Evolutionary conservation across 352 stramenopile genomes (phyloP).

Genomic region (Pythium oligandrum): DNA sequence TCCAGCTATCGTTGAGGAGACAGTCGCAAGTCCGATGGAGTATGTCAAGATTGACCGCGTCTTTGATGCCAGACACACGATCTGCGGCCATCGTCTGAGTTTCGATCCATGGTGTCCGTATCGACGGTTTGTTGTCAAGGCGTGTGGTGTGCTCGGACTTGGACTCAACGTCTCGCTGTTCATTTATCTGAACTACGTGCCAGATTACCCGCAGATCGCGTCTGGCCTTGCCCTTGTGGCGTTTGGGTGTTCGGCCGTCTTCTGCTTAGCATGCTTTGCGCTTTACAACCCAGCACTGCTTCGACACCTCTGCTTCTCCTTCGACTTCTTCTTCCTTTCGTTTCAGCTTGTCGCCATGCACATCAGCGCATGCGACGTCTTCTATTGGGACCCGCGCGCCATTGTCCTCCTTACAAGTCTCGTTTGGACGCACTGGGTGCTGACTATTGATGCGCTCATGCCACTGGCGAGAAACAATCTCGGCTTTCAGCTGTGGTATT

Average conservation of each 20-base stretch:
- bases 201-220: background rate
- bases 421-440: background rate
- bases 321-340: constrained; percentile 15
- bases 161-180: constrained; percentile 7
- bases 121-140: background rate
- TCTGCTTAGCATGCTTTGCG: constrained; percentile 5
- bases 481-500: background rate
- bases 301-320: constrained; percentile 9
- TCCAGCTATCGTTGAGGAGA: background rate
- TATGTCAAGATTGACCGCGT: background rate
- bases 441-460: background rate
- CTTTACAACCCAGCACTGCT: constrained; percentile 16
- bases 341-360: constrained; percentile 13
- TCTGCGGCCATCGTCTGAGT: background rate
- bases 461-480: background rate
- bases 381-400: constrained; percentile 10
- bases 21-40: background rate
- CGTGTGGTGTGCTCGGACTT: constrained; percentile 1
- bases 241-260: background rate
- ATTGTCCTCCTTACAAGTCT: constrained; percentile 7
- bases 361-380: constrained; percentile 7
- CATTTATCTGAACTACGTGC: constrained; percentile 10
- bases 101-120: background rate
- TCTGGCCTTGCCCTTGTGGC: constrained; percentile 1
- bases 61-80: background rate